Evolutionary conservation across 345 rosid species (phyloP).

Genomic region (Geranium brycei): DNA sequence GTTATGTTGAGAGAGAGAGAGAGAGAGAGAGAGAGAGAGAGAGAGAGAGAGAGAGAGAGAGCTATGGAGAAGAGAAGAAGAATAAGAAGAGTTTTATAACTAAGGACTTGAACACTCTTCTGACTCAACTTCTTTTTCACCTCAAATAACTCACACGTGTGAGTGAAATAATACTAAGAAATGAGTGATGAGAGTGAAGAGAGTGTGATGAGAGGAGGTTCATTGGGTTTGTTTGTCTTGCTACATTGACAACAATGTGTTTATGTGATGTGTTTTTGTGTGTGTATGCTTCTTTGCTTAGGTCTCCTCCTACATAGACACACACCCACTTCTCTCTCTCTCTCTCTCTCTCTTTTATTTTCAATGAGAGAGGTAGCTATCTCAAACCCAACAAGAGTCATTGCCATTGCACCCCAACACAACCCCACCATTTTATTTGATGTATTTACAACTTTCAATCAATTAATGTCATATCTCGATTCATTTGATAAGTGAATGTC

Average conservation of each 20-base stretch:
- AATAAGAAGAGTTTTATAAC: too few relatives aligned
- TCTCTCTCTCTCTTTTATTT: conserved; percentile 14
- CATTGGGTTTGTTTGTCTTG: too few relatives aligned
- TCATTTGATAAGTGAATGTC: too few relatives aligned
- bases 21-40: conserved; percentile 14
- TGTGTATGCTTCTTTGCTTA: neutral
- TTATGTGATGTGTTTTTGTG: neutral
- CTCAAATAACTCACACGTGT: neutral
- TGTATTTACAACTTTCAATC: too few relatives aligned
- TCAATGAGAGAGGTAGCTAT: conserved; percentile 31
- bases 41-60: conserved; percentile 13
- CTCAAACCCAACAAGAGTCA: conserved; percentile 12
- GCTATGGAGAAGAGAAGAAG: conserved; percentile 17
- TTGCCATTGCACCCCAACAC: neutral
- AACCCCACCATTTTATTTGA: too few relatives aligned
- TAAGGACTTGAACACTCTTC: too few relatives aligned
- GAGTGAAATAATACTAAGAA: neutral
- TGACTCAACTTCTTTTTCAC: too few relatives aligned
- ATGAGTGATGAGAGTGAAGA: too few relatives aligned
- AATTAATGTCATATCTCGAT: too few relatives aligned
- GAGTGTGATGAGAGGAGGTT: too few relatives aligned
- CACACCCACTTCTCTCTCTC: conserved; percentile 1
- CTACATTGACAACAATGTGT: too few relatives aligned
- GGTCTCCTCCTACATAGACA: neutral
- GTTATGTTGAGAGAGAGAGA: too few relatives aligned